phyloP scores from a whole-genome alignment of 2,329 filamentous ascomycete species.

The Arthrinium phaeospermum region DNA sequence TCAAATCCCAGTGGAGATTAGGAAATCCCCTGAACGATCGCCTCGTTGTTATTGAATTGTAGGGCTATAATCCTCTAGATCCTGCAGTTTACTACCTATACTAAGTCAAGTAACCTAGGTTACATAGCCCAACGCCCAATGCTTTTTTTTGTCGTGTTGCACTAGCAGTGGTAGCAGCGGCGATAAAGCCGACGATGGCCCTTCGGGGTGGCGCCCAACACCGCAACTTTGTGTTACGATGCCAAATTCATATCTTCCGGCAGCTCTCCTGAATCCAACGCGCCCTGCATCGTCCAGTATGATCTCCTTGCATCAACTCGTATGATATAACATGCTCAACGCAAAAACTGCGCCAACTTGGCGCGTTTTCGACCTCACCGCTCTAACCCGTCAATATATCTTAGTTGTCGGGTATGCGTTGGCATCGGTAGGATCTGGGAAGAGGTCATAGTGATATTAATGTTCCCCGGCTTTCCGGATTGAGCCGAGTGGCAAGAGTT shows the following conservation, averaged over 20 bases:
- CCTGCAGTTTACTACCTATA: neutral
- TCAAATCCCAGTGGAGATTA: neutral
- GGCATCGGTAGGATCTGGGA: neutral
- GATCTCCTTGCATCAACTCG: neutral
- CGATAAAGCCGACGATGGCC: neutral
- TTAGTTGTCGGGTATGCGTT: neutral
- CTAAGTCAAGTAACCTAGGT: slow-evolving; percentile 3
- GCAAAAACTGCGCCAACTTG: neutral
- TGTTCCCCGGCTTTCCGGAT: slow-evolving; percentile 6
- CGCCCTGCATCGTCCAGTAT: neutral
- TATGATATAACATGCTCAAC: neutral
- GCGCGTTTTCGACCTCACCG: neutral
- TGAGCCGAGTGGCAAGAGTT: neutral
- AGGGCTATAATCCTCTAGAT: slow-evolving; percentile 12
- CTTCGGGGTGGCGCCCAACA: neutral
- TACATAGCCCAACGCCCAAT: slow-evolving; percentile 2
- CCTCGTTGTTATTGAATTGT: neutral
- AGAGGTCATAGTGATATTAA: neutral
- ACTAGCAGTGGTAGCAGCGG: neutral
- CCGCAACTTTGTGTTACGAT: slow-evolving; percentile 7
- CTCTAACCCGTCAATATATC: neutral
- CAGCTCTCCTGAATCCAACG: neutral
- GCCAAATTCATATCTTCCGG: neutral
- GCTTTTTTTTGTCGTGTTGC: slow-evolving; percentile 7
- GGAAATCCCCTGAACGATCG: neutral